phyloP scores from a whole-genome alignment of 345 rosid genomes.

The Populus ilicifolia region DNA sequence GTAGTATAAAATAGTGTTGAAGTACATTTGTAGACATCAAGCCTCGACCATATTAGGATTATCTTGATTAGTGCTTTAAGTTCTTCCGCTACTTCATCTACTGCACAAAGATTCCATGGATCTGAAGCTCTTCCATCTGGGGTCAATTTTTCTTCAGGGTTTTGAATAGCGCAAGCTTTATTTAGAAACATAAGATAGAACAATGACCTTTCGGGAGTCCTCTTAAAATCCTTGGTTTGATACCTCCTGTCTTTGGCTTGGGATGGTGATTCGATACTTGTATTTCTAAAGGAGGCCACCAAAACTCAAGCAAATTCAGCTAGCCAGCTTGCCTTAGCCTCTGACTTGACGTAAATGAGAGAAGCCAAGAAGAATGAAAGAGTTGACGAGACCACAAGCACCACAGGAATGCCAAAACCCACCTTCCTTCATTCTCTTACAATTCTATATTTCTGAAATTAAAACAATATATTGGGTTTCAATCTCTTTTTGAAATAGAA shows the following conservation, averaged over 20 bases:
- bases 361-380: conserved; percentile 40
- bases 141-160: conserved; percentile 28
- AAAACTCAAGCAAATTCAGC: conserved; percentile 41
- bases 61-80: conserved; percentile 43
- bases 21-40: conserved; percentile 18
- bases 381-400: conserved; percentile 35
- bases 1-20: conserved; percentile 32
- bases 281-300: conserved; percentile 30
- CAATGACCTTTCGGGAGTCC: neutral
- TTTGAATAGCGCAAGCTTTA: conserved; percentile 39
- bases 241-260: conserved; percentile 1
- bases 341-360: conserved; percentile 32
- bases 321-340: conserved; percentile 33
- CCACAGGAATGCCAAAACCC: conserved; percentile 43
- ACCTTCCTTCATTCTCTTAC: conserved; percentile 17
- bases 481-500: neutral
- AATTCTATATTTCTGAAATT: neutral
- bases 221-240: neutral
- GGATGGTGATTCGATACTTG: conserved; percentile 16
- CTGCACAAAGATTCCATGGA: conserved; percentile 43
- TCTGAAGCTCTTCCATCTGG: conserved; percentile 22
- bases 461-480: too few species aligned
- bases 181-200: conserved; percentile 33
- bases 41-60: conserved; percentile 45
- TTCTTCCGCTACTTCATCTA: conserved; percentile 51